Conservation (phyloP, 345 rosid species). For the Iberis pinnata region DNA sequence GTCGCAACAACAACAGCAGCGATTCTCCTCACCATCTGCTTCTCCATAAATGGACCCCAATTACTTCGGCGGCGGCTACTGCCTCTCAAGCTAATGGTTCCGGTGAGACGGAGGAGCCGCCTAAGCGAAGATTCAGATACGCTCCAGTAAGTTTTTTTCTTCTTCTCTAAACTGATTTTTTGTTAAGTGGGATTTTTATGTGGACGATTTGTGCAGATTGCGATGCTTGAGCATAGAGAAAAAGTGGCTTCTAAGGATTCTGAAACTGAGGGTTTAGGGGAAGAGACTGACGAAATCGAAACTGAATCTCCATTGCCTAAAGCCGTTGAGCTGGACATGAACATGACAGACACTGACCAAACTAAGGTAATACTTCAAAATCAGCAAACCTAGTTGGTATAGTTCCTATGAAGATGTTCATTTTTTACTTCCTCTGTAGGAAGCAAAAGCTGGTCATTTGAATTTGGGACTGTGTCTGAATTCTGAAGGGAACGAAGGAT, state of each 20-base stretch:
- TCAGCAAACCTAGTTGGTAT: background rate
- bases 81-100: background rate
- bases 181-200: no score
- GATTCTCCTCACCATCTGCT: slow-evolving; percentile 44
- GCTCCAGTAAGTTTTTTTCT: slow-evolving; percentile 54
- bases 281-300: slow-evolving; percentile 27
- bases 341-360: slow-evolving; percentile 25
- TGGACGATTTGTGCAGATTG: slow-evolving; percentile 57
- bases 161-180: background rate
- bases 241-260: slow-evolving; percentile 19
- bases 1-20: slow-evolving; percentile 19
- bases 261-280: slow-evolving; percentile 31
- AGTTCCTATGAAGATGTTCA: background rate
- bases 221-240: slow-evolving; percentile 53
- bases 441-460: slow-evolving; percentile 36
- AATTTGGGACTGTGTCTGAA: slow-evolving; percentile 54
- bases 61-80: slow-evolving; percentile 27
- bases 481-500: slow-evolving; percentile 34
- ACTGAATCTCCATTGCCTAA: slow-evolving; percentile 27
- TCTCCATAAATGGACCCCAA: slow-evolving; percentile 94
- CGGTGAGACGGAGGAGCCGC: slow-evolving; percentile 33
- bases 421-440: slow-evolving; percentile 35
- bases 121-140: slow-evolving; percentile 69
- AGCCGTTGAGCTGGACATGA: slow-evolving; percentile 33
- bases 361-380: slow-evolving; percentile 16